Percentiles rank a stretch among this genome's conserved stretches.
These are phyloP conservation scores for Apophysomyces elegans DNA, from an alignment of 371 early-diverging fungal species.

Conservation along the genomic window DNA sequence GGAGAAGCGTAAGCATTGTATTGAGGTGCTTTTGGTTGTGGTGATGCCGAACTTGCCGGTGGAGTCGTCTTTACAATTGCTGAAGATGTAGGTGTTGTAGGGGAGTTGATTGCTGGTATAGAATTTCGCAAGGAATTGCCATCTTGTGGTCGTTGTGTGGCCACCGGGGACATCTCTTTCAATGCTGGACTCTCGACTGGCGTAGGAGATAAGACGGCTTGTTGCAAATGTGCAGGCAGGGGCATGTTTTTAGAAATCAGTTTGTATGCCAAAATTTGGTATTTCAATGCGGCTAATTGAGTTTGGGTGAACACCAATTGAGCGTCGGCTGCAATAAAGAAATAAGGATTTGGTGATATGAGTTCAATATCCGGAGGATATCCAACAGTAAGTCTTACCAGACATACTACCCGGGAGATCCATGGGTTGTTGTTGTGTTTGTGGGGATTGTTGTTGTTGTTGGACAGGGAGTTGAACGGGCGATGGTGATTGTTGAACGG, in stretches of 20 bases:
- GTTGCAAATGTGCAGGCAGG: conserved; percentile 70
- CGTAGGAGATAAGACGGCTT: conserved; percentile 60
- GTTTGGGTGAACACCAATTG: conserved; percentile 50
- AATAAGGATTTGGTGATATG: background rate
- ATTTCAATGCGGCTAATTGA: conserved; percentile 68
- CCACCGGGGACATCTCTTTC: conserved; percentile 27
- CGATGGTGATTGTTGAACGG: conserved; percentile 10
- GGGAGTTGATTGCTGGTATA: conserved; percentile 16
- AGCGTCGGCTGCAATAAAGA: background rate
- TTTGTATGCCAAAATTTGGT: conserved; percentile 82
- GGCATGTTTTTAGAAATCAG: conserved; percentile 76
- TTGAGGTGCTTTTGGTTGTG: conserved; percentile 16
- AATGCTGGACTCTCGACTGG: conserved; percentile 23
- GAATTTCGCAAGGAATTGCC: conserved; percentile 28
- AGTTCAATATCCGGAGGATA: background rate
- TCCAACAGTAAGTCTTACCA: conserved; percentile 1
- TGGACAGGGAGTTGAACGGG: conserved; percentile 16
- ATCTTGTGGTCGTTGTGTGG: conserved; percentile 30
- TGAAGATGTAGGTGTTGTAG: conserved; percentile 8
- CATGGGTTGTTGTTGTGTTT: conserved; percentile 15
- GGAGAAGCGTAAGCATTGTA: conserved; percentile 52
- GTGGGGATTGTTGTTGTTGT: background rate
- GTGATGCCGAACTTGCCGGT: background rate
- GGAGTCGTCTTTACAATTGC: background rate
- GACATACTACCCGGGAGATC: conserved; percentile 9